Base-by-base conservation (phyloP, 2,329 filamentous ascomycete species). In the Monosporascus sp. region DNA sequence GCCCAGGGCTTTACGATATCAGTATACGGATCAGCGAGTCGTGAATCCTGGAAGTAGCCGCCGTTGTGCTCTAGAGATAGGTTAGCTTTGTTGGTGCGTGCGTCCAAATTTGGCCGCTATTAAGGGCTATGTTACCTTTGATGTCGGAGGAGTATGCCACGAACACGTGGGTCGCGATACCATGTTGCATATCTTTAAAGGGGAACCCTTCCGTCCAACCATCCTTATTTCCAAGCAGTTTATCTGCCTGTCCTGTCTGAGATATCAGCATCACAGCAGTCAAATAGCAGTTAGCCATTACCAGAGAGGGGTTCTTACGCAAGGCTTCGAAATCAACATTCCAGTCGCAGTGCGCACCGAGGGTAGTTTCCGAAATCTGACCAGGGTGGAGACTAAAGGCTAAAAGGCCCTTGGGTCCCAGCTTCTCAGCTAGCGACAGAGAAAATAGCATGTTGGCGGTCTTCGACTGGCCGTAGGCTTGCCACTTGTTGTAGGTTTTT, bases 401-500 rank as follows among this genome's bases (percentile, higher is more conserved):
- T 22, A 22, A 41, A 3, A 61, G 52, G 26, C 51, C 49, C 26
- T 52, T 56, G 1, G 38, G 9, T 7, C 56, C 59, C 4, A 61
- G 49, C 48, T 61, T 63, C 49, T 59, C 31, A 1, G 61, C 56
- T 26, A 62, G 36, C 9, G 59, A 61, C 19, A 62, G 37, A 17
- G 57, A 50, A 40, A 62, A 56, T 3, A 50, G 67, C 49, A 70
- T 70, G 43, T 69, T 71, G 6, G 70, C 68, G 1, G 71, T 71
- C 57, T 74, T 74, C 38, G 68, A 65, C 53, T 73, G 72, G 2
- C 65, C 72, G n/a, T 74, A 73, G 2, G 68, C 65, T 3, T 48
- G 16, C 68, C 67, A 73, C 19, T 48, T 59, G 22, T 64, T 53
- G 52, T 67, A 67, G 6, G 45, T 52, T 31, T 60, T 55, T 27